These are phyloP conservation scores for Dalechampia spathulata DNA, from an alignment of 441 rosid species.

Conservation along the genomic window DNA sequence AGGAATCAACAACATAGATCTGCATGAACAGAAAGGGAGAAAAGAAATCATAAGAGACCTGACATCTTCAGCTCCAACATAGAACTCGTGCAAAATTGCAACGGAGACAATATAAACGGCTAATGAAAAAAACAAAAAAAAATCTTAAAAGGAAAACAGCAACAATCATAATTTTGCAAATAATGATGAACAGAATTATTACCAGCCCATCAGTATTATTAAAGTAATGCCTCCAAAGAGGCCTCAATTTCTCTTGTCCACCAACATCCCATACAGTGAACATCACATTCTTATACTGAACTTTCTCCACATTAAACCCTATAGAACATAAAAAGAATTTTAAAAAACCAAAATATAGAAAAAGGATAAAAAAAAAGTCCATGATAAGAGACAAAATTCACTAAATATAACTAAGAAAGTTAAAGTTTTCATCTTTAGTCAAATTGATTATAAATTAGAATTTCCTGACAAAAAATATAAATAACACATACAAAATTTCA, in stretches of 20 bases:
- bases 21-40: conserved; percentile 18
- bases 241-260: conserved; percentile 97
- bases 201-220: conserved; percentile 98
- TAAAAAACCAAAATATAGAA: too few species aligned
- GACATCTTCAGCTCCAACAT: too few species aligned
- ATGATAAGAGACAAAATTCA: neutral
- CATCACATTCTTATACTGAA: conserved; percentile 95
- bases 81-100: too few species aligned
- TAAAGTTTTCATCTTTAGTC: neutral
- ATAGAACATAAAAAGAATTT: conserved; percentile 20
- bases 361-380: neutral
- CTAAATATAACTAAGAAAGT: neutral
- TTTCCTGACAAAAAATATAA: neutral
- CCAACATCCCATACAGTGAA: conserved; percentile 99
- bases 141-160: neutral
- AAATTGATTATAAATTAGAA: neutral
- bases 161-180: conserved; percentile 7
- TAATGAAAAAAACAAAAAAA: neutral
- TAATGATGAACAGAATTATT: conserved; percentile 8
- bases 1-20: conserved; percentile 98
- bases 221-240: conserved; percentile 99
- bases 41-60: neutral
- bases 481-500: neutral
- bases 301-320: conserved; percentile 99
- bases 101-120: too few species aligned